These are phyloP conservation scores for Singerocomus inundabilis DNA, from an alignment of 1,284 basidiomycete genomes.

Conservation along the genomic window DNA sequence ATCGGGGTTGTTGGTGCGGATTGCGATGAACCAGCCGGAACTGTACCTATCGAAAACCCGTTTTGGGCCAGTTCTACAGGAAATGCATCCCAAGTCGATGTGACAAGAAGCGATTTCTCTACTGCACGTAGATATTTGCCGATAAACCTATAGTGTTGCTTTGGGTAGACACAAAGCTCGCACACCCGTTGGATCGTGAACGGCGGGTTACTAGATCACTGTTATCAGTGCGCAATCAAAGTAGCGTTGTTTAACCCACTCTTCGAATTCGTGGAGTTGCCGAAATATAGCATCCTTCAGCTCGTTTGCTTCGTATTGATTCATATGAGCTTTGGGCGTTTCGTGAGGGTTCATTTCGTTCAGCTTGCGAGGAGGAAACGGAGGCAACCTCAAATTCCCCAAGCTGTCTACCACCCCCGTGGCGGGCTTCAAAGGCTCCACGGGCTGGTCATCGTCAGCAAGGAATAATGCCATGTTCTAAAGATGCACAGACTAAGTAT, in stretches of 20 bases:
- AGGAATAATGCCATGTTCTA: conserved; percentile 64
- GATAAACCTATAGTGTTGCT: conserved; percentile 69
- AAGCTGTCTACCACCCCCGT: conserved; percentile 30
- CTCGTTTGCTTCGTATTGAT: conserved; percentile 58
- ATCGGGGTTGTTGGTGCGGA: conserved; percentile 71
- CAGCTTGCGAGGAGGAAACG: conserved; percentile 67
- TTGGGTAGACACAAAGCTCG: conserved; percentile 77
- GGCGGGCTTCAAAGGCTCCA: conserved; percentile 18
- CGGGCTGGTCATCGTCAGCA: conserved; percentile 37
- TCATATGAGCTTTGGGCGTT: conserved; percentile 60
- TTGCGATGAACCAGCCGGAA: conserved; percentile 42
- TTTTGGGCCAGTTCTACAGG: conserved; percentile 49
- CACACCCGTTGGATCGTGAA: conserved; percentile 93
- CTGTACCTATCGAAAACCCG: conserved; percentile 40
- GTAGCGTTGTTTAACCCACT: conserved; percentile 45
- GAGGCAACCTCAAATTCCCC: conserved; percentile 76
- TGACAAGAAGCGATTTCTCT: conserved; percentile 84
- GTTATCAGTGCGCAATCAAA: conserved; percentile 12
- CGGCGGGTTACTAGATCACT: conserved; percentile 58
- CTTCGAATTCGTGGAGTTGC: conserved; percentile 76
- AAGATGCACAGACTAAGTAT: background rate
- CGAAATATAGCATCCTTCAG: conserved; percentile 59
- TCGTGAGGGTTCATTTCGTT: conserved; percentile 51
- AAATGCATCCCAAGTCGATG: conserved; percentile 74
- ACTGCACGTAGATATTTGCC: conserved; percentile 92